Base-by-base conservation (phyloP, 2,329 filamentous ascomycete species). In the Blastomyces silverae region DNA sequence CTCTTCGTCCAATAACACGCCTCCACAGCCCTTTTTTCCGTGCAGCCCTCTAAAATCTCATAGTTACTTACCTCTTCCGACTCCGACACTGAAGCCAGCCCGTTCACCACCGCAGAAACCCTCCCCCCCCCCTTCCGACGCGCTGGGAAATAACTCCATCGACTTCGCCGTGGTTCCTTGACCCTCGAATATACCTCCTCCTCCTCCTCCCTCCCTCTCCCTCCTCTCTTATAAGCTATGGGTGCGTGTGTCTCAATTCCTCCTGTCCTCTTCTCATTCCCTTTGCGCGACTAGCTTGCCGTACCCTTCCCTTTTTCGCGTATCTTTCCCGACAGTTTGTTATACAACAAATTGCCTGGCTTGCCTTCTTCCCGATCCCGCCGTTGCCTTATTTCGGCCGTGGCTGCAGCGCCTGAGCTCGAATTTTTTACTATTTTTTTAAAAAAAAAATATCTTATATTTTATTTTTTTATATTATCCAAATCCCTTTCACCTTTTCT, bases 211-310 rank as follows among this genome's bases (percentile, higher is more conserved):
- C 44, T 59, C 61, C 64, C 62, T 64, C 65, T 64, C 66, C 63
- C 56, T 44, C 37, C 34, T 39, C 34, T 37, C 13, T 57, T 37
- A 66, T 64, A 65, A 66, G 60, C 52, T 64, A 69, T 69, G 67
- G 66, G 67, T 69, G 67, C 67, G 67, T 69, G 60, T 66, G 56
- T 66, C 56, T 61, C 63, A 39, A 52, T 64, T 52, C 31, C 50
- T 59, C 64, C 42, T 44, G n/a, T 48, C 39, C 31, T 62, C 34
- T 20, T 17, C 8, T 31, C n/a, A 17, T 31, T 48, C 52, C 48
- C 46, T 56, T 42, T 56, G 61, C 48, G 61, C 34, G 34, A 62
- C 48, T 62, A 55, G 48, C 61, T 53, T 39, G 44, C 28, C 25
- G 22, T 46, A 46, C 46, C 61, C 48, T 62, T 62, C 34, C 48